These are phyloP conservation scores for Sporothrix mexicana DNA, from an alignment of 2,329 filamentous ascomycete genomes.

Conservation along the genomic window DNA sequence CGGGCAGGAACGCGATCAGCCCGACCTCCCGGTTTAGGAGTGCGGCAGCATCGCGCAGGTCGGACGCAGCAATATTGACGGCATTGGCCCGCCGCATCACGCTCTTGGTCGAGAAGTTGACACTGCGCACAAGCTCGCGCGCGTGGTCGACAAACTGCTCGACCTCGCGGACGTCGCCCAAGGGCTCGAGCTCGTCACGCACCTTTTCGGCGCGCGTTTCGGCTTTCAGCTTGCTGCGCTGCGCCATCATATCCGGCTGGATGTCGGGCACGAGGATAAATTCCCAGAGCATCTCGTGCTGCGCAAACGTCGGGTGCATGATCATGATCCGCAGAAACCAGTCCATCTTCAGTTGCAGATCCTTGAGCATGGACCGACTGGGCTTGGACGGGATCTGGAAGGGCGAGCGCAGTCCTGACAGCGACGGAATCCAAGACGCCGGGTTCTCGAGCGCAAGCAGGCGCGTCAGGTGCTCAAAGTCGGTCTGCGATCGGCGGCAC, in stretches of 20 bases:
- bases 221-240: slow-evolving; percentile 85
- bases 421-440: slow-evolving; percentile 88
- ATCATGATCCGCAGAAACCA: slow-evolving; percentile 87
- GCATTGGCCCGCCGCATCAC: slow-evolving; percentile 80
- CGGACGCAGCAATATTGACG: slow-evolving; percentile 66
- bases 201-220: slow-evolving; percentile 83
- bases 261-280: slow-evolving; percentile 97
- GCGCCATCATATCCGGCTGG: slow-evolving; percentile 85
- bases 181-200: slow-evolving; percentile 83
- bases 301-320: slow-evolving; percentile 87
- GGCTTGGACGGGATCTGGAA: slow-evolving; percentile 94
- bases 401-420: slow-evolving; percentile 79
- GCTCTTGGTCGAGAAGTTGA: slow-evolving; percentile 82
- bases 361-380: slow-evolving; percentile 82
- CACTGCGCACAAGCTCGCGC: slow-evolving; percentile 82
- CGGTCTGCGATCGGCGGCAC: slow-evolving; percentile 81
- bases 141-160: slow-evolving; percentile 93
- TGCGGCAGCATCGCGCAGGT: slow-evolving; percentile 70
- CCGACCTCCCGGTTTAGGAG: slow-evolving; percentile 54
- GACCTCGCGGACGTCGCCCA: slow-evolving; percentile 83
- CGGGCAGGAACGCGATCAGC: slow-evolving; percentile 70
- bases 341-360: slow-evolving; percentile 85
- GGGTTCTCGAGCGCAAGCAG: slow-evolving; percentile 89
- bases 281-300: slow-evolving; percentile 98
- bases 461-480: slow-evolving; percentile 89